Evolutionary conservation across 306 rosid species (phyloP).

Genomic region (Aeschynomene evenia): DNA sequence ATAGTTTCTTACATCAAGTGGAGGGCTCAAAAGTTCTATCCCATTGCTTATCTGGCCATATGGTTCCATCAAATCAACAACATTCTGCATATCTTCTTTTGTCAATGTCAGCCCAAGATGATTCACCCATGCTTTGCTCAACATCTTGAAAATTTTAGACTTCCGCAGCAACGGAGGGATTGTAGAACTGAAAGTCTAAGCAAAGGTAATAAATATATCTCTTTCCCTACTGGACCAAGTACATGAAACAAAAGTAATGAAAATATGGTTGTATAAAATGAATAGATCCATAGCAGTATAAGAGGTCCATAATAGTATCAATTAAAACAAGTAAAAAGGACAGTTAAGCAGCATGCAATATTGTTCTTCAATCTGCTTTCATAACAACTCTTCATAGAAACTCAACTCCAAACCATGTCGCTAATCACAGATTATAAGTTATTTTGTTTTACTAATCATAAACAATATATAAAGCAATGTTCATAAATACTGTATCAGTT

Average conservation of each 20-base stretch:
- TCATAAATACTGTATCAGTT: neutral
- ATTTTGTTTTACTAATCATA: neutral
- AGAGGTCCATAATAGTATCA: conserved; percentile 9
- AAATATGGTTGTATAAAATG: conserved; percentile 18
- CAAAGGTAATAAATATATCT: conserved; percentile 35
- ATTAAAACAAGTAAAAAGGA: conserved; percentile 19
- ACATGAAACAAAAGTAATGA: conserved; percentile 2
- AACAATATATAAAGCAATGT: neutral
- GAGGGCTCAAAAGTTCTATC: conserved; percentile 88
- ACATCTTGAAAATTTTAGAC: conserved; percentile 51
- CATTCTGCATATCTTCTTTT: conserved; percentile 74
- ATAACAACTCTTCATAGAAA: neutral
- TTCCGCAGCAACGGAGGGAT: conserved; percentile 63
- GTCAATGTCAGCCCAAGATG: conserved; percentile 84
- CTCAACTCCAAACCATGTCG: neutral
- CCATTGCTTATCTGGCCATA: conserved; percentile 98
- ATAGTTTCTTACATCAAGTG: conserved; percentile 72
- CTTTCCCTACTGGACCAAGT: conserved; percentile 23
- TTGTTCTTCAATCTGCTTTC: conserved; percentile 16
- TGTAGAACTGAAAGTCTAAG: conserved; percentile 75
- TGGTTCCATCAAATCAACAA: conserved; percentile 96
- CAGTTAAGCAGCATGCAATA: conserved; percentile 8
- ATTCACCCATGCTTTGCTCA: conserved; percentile 67
- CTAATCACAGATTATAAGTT: conserved; percentile 13
- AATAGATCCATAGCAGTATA: conserved; percentile 12